Conservation (phyloP, 1,284 basidiomycete species). For the Leccinum olivaceoglutinosum region DNA sequence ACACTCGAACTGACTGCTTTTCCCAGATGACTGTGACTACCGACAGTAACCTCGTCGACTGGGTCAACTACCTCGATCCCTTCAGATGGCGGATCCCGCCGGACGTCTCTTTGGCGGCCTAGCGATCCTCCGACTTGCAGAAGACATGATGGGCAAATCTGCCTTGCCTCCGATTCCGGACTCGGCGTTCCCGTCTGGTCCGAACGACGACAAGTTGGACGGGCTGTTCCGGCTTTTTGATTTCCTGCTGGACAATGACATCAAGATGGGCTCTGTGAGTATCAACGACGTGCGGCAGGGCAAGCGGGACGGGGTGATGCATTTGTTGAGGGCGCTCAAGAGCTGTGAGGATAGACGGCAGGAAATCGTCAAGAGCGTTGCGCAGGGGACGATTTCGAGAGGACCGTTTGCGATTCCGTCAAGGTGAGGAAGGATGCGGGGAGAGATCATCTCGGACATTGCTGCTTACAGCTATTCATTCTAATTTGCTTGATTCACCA, state of each 20-base stretch:
- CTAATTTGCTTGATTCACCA: not conserved
- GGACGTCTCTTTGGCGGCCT: constrained; percentile 60
- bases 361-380: constrained; percentile 49
- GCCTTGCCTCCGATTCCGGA: constrained; percentile 69
- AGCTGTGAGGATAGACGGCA: constrained; percentile 71
- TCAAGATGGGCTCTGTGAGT: constrained; percentile 83
- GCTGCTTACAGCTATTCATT: not conserved
- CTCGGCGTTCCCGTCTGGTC: constrained; percentile 66
- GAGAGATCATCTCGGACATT: not conserved
- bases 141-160: constrained; percentile 67
- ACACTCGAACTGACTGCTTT: not conserved
- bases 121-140: constrained; percentile 70
- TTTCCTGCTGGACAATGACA: constrained; percentile 82
- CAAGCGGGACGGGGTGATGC: constrained; percentile 71
- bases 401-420: constrained; percentile 12
- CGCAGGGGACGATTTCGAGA: constrained; percentile 33
- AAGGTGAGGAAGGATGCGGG: not conserved
- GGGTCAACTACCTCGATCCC: constrained; percentile 82
- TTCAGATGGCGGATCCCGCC: constrained; percentile 54
- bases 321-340: constrained; percentile 72
- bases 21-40: constrained; percentile 16
- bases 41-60: constrained; percentile 63
- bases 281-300: constrained; percentile 86
- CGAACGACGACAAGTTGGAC: constrained; percentile 76
- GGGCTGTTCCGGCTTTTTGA: constrained; percentile 87